Conservation (phyloP, 2,329 filamentous ascomycete species). For the Dothistroma septosporum region DNA sequence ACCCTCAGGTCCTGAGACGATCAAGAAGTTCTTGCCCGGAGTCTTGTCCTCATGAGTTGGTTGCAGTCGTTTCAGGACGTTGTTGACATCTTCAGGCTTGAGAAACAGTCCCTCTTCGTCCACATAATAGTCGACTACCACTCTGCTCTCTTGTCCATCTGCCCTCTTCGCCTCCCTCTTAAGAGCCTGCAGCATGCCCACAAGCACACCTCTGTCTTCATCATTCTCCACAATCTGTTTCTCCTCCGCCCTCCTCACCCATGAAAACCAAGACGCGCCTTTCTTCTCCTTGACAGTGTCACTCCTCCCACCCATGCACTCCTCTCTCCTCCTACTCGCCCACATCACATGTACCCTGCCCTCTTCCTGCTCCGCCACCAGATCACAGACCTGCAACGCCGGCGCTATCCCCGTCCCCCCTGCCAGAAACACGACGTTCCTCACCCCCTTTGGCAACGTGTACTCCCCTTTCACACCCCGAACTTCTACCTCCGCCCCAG, state of each 20-base stretch:
- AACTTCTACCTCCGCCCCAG: constrained; percentile 64
- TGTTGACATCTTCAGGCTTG: constrained; percentile 37
- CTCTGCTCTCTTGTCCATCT: constrained; percentile 30
- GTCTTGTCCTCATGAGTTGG: constrained; percentile 26
- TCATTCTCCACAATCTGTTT: neutral
- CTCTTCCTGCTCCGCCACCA: constrained; percentile 56
- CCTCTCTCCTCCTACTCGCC: constrained; percentile 66
- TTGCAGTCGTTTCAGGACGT: constrained; percentile 24
- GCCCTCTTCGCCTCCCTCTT: constrained; percentile 37
- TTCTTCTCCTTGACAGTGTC: constrained; percentile 38
- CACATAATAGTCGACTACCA: constrained; percentile 71
- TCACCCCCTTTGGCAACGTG: constrained; percentile 49
- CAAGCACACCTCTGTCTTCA: constrained; percentile 48
- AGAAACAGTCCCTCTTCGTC: constrained; percentile 74
- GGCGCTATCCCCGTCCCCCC: constrained; percentile 91
- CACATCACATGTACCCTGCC: constrained; percentile 68
- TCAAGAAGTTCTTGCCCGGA: constrained; percentile 58
- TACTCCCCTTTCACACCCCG: constrained; percentile 73
- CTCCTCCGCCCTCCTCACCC: constrained; percentile 6
- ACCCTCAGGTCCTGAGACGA: constrained; percentile 86
- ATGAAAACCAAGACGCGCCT: constrained; percentile 18
- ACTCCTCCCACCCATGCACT: constrained; percentile 60
- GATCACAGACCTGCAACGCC: constrained; percentile 61
- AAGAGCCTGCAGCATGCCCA: constrained; percentile 59
- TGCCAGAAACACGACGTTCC: constrained; percentile 73